Evolutionary conservation across 2,329 filamentous ascomycete genomes (phyloP), one percentile per base, ranked within the genome.

Genomic region (Westerdykella sp.): DNA sequence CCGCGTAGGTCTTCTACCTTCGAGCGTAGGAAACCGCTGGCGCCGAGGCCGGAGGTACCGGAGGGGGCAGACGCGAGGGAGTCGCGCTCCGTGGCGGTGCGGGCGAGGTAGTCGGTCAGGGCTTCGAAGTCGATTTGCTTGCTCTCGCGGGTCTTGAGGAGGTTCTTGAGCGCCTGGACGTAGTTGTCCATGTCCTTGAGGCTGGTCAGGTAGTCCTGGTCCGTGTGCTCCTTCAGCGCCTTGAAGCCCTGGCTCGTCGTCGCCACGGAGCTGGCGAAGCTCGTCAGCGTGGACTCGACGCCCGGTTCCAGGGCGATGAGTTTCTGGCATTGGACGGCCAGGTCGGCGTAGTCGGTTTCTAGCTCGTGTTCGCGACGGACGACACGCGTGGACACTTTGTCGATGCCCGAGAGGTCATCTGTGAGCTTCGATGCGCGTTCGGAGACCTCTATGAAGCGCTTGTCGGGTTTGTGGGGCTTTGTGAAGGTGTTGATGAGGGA

Each of bases 61-160:
- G 25, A 12, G 49, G 84, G 81, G 10, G 82, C 80, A 0, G 81
- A 80, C 32, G 80, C 79, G 2, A 95, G 80, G 13, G 79, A 75
- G 68, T 98, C 93, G 38, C 90, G 84, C 67, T 98, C 93, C 3
- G 81, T 73, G 2, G 87, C 88, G 1, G 87, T 88, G 66, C 95
- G 95, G 70, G 87, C 87, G 42, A 96, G 85, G 67, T 97, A 97
- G 64, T 97, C 91, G 22, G 89, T 95, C 28, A 98, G 77, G 52
- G 88, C 90, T 70, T 98, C 93, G 60, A 91, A 95, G 71, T 98
- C 93, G 45, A 98, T 84, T 66, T 98, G 93, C 66, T 98, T 98
- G 71, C 94, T 89, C 71, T 98, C 93, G 30, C 93, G 84, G 1
- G 87, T 87, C 67, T 95, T 95, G 50, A 98, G 81, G 5, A 98